Conservation (phyloP, 192 early-diverging fungal genomes). For the Allomyces arbusculus region DNA sequence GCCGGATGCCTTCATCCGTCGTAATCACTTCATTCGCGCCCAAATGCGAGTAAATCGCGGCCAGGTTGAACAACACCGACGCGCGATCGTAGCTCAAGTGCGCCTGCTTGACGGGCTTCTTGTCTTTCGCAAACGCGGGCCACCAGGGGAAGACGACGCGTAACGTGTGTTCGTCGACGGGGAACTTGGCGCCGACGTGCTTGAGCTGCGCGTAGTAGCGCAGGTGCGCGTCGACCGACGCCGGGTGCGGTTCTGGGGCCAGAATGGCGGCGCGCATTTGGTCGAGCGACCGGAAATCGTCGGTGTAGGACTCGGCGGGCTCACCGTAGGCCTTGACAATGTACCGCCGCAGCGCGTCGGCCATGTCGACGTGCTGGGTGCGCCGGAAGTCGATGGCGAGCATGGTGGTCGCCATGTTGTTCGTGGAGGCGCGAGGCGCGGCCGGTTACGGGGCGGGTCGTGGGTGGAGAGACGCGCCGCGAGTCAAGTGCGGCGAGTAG, state of each 20-base stretch:
- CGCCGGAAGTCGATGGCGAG: no score
- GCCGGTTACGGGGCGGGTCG: no score
- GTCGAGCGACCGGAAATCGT: conserved; percentile 68
- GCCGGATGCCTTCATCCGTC: conserved; percentile 55
- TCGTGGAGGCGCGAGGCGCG: no score
- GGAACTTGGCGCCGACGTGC: conserved; percentile 67
- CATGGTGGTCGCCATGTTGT: no score
- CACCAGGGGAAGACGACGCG: conserved; percentile 52
- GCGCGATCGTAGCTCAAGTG: conserved; percentile 72
- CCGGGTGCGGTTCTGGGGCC: conserved; percentile 35
- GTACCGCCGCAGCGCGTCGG: conserved; percentile 28
- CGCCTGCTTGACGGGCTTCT: conserved; percentile 24
- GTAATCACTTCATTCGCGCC: conserved; percentile 43
- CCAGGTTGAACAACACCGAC: conserved; percentile 66
- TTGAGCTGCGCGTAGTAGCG: conserved; percentile 72
- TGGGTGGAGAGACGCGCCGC: no score
- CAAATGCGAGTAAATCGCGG: conserved; percentile 61
- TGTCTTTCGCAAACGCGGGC: conserved; percentile 37
- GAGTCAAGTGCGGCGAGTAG: no score
- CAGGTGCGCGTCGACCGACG: conserved; percentile 39
- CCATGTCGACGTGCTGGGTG: no score
- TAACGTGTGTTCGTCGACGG: conserved; percentile 50
- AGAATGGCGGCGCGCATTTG: conserved; percentile 49
- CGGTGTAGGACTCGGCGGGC: conserved; percentile 62
- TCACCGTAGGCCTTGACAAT: conserved; percentile 64